Evolutionary conservation across 1,139 yeast species (phyloP).

Genomic region (Hanseniaspora uvarum): DNA sequence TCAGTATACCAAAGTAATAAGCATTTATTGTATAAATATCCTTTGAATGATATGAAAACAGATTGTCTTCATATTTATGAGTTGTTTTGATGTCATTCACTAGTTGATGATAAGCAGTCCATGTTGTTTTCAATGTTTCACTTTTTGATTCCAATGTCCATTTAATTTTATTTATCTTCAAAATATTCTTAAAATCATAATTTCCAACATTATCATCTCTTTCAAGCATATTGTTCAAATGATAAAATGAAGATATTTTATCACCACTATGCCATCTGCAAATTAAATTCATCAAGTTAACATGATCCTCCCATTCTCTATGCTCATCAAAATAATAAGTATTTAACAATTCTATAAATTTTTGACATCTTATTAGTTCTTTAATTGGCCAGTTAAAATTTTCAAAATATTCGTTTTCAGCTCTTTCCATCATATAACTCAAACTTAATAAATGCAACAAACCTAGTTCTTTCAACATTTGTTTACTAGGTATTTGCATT

Average conservation of each 20-base stretch:
- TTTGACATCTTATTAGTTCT: background rate
- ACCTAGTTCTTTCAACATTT: background rate
- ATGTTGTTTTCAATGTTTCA: background rate
- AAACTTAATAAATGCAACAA: background rate
- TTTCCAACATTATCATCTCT: background rate
- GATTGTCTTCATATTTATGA: background rate
- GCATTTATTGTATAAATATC: background rate
- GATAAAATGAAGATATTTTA: constrained; percentile 4
- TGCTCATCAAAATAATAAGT: background rate
- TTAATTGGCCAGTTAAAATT: background rate
- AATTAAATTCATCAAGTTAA: background rate
- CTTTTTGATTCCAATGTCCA: background rate
- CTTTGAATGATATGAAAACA: background rate
- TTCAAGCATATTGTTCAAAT: background rate
- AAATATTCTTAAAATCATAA: background rate
- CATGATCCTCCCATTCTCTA: background rate
- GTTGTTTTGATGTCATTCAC: background rate
- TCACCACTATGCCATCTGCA: constrained; percentile 7
- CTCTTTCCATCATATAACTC: background rate
- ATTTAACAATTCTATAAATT: background rate
- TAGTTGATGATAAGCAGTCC: background rate
- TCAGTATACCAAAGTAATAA: background rate
- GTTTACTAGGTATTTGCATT: background rate
- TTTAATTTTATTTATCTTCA: background rate
- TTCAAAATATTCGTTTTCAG: background rate